Percentiles rank a stretch among this genome's conserved stretches.
phyloP scores from a whole-genome alignment of 1,139 yeast species.

The Lodderomyces metapsilosis region DNA sequence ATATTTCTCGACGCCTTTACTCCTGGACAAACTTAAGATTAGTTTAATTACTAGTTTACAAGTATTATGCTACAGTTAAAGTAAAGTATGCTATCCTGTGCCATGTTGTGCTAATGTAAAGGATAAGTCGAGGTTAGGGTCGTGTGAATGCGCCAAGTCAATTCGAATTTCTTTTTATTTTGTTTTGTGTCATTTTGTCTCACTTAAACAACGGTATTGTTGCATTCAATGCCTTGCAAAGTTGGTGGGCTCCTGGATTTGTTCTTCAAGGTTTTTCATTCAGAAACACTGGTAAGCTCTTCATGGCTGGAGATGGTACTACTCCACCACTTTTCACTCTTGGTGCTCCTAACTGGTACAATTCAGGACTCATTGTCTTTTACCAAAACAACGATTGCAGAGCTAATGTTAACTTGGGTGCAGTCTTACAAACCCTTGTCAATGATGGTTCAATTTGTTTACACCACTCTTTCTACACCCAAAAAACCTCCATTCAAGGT shows the following conservation, averaged over 20 bases:
- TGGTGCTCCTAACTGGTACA: constrained; percentile 22
- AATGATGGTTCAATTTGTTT: constrained; percentile 29
- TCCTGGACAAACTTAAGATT: too few relatives aligned
- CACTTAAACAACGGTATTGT: constrained; percentile 20
- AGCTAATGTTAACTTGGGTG: constrained; percentile 23
- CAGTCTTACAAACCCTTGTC: constrained; percentile 15
- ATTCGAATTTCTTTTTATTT: too few relatives aligned
- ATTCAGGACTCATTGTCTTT: constrained; percentile 27
- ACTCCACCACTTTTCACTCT: constrained; percentile 21
- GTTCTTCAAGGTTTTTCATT: constrained; percentile 21
- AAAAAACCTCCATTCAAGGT: constrained; percentile 25
- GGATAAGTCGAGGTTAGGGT: too few relatives aligned
- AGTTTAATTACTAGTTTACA: too few relatives aligned
- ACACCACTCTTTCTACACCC: constrained; percentile 22
- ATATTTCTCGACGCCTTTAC: too few relatives aligned
- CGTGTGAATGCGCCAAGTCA: too few relatives aligned
- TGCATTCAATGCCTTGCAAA: constrained; percentile 21
- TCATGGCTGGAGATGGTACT: constrained; percentile 23
- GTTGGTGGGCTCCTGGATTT: constrained; percentile 20
- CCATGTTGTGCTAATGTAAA: too few relatives aligned
- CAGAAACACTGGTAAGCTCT: constrained; percentile 28
- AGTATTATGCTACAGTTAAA: too few relatives aligned
- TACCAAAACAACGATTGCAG: constrained; percentile 19
- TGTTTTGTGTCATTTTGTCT: too few relatives aligned
- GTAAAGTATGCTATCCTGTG: too few relatives aligned